Base-by-base conservation (phyloP, 2,329 filamentous ascomycete genomes). In the Stylonectria norvegica region DNA sequence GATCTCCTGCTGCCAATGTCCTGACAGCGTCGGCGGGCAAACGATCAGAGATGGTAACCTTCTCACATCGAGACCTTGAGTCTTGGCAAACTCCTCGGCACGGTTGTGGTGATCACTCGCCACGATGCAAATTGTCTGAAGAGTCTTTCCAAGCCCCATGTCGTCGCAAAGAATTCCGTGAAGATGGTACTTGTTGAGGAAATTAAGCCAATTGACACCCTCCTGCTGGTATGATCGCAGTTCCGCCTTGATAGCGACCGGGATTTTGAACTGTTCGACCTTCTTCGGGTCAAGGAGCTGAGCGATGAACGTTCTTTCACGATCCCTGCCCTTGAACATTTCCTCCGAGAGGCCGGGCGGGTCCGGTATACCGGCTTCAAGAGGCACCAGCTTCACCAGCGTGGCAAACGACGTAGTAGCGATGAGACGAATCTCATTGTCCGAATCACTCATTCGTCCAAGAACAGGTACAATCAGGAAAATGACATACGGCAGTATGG, bases 131-230 rank as follows among this genome's bases (percentile, higher is more conserved):
- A 98, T 79, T 0, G 94, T 98, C 64, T 98, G 93, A 9, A 98
- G 71, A 2, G 93, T 98, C 70, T 98, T 98, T 35, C 93, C 93
- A 19, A 98, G 85, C 58, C 93, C 93, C 93, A 98, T 98, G 63
- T 98, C 93, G 59, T 98, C 93, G 61, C 93, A 98, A 44, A 98
- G 86, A 64, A 98, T 96, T 34, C 93, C 93, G 56, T 98, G 94
- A 2, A 98, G 79, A 57, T 98, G 91, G 62, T 97, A 98, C 42
- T 90, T 90, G 63, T 98, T 98, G 53, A 98, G 82, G 69, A 98
- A 98, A 41, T 94, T 84, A 36, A 98, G 79, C 93, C 93, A 98
- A 61, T 98, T 98, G 60, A 98, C 91, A 62, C 93, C 93, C 38
- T 98, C 93, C 65, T 98, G 93, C 64, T 98, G 94, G 61, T 98